A percentile compares a stretch with the other conserved stretches of the same genome.
phyloP scores from a whole-genome alignment of 75 land plant genomes.

The Cunninghamia lanceolata region DNA sequence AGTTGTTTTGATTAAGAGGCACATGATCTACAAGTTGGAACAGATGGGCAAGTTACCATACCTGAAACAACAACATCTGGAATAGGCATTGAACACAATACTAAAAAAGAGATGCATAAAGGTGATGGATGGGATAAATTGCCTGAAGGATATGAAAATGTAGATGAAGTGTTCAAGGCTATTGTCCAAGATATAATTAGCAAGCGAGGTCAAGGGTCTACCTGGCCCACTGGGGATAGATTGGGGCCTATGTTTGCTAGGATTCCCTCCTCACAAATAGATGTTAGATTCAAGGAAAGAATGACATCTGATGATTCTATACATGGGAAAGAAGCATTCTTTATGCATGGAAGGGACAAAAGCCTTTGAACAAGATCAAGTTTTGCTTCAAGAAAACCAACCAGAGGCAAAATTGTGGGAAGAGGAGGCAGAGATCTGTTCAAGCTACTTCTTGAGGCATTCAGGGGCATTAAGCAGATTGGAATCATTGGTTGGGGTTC shows the following conservation, averaged over 20 bases:
- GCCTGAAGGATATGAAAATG: constrained; percentile 40
- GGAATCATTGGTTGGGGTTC: too few relatives aligned
- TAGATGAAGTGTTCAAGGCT: constrained; percentile 29
- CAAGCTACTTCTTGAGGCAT: constrained; percentile 19
- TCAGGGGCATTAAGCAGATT: too few relatives aligned
- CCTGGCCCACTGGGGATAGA: constrained; percentile 9
- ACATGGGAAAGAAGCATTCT: constrained; percentile 15
- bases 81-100: not conserved
- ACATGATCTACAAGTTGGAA: not conserved
- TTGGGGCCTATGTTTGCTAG: constrained; percentile 2
- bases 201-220: constrained; percentile 11
- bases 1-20: not conserved
- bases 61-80: not conserved
- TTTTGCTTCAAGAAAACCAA: constrained; percentile 26
- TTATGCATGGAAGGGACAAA: constrained; percentile 17
- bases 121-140: constrained; percentile 52
- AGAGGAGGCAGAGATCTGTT: too few relatives aligned
- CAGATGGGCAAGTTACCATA: not conserved
- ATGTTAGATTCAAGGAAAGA: constrained; percentile 11
- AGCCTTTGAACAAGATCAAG: constrained; percentile 11
- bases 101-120: not conserved
- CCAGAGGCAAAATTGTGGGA: constrained; percentile 24
- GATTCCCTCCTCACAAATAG: constrained; percentile 20
- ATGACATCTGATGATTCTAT: constrained; percentile 15
- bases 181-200: constrained; percentile 14